Evolutionary conservation across 163 green algal species (phyloP), one percentile per base, ranked within the genome.

Genomic region (Scenedesmus sp.): DNA sequence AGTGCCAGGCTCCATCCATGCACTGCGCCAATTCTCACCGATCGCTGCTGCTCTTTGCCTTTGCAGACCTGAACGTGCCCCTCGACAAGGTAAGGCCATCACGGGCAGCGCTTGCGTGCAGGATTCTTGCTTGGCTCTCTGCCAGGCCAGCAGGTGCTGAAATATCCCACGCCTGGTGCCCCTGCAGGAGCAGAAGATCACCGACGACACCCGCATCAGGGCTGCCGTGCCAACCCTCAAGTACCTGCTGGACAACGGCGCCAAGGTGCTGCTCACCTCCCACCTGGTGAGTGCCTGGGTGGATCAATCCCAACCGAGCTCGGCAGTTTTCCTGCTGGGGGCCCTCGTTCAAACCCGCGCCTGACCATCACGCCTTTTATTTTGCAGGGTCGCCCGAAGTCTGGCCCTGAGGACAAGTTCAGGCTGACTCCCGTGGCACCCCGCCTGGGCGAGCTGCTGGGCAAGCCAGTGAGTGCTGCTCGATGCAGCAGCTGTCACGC

Each of bases 171-270:
- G 67, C 70, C 23, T 79, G 70, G 70, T 79, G 46, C 77, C 76
- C 46, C 46, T 46, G 77, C 77, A 85, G 77, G 87, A 93, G 95
- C 88, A 95, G 64, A 98, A 97, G 60, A 99, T 99, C 95, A 99
- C 97, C 20, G 98, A 99, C 92, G 98, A 99, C 96, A 99, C 98
- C 62, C 97, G 98, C 92, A 99, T 99, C 93, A 96, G 98, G 54
- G 95, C 98, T 85, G 97, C 98, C 9, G 94, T 99, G 84, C 98
- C 98, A 66, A 99, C 98, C 59, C 95, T 99, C 12, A 98, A 99
- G 96, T 99, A 99, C 95, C 97, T 99, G 81, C 88, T 98, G 59
- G 96, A 99, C 86, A 99, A 99, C 93, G 98, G 98, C 89, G 98
- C 98, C 87, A 99, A 98, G 95, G 97, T 99, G 26, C 95, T 99